A percentile compares a stretch with the other conserved stretches of the same genome.
phyloP scores from a whole-genome alignment of 73 alveolate genomes.

The Paramecium primaurelia region DNA sequence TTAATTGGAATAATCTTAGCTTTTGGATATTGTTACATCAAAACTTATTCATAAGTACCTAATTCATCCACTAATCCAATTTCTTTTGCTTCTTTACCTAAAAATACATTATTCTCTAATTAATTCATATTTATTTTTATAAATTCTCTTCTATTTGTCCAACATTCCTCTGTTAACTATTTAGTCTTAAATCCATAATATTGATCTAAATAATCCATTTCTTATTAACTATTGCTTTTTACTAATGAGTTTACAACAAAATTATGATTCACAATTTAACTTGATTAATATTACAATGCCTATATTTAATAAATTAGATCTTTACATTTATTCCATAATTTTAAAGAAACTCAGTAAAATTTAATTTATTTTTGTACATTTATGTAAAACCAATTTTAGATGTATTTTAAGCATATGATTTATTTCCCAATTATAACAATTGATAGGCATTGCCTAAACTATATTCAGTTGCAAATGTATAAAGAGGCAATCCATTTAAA shows the following conservation, averaged over 20 bases:
- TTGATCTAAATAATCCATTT: neutral
- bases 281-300: neutral
- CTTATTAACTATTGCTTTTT: neutral
- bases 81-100: slow-evolving; percentile 18
- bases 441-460: slow-evolving; percentile 20
- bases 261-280: neutral
- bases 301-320: neutral
- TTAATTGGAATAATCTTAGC: neutral
- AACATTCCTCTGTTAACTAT: neutral
- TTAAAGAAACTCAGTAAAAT: neutral
- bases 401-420: neutral
- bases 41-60: neutral
- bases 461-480: slow-evolving; percentile 26
- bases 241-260: neutral
- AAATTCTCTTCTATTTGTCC: neutral
- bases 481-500: neutral
- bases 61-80: slow-evolving; percentile 19
- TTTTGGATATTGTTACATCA: neutral
- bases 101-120: neutral
- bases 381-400: neutral
- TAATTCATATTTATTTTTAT: neutral
- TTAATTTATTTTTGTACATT: neutral
- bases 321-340: slow-evolving; percentile 21
- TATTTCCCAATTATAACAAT: neutral
- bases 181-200: neutral